phyloP scores from a whole-genome alignment of 2,329 filamentous ascomycete genomes.

The Colletotrichum brevisporum region DNA sequence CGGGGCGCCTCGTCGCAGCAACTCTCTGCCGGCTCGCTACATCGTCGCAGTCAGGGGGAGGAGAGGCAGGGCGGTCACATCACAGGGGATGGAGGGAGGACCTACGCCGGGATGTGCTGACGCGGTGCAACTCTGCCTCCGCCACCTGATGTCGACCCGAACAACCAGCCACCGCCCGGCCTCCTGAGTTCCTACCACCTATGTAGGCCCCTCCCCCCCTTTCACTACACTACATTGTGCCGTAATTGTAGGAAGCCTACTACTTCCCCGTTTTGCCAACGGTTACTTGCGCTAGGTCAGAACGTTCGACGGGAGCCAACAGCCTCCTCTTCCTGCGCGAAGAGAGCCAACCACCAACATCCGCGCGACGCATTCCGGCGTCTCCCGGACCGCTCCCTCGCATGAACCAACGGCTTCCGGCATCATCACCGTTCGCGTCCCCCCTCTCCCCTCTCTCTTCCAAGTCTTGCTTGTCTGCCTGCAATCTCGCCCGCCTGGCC shows the following conservation, averaged over 20 bases:
- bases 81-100: not conserved
- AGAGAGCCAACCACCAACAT: not conserved
- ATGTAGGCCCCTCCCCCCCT: not conserved
- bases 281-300: conserved; percentile 4
- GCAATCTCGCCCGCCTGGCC: not conserved
- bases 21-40: not conserved
- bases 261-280: not conserved
- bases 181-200: not conserved
- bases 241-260: no score
- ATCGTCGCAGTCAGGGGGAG: not conserved
- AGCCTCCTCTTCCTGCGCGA: not conserved
- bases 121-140: conserved; percentile 5
- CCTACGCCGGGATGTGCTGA: conserved; percentile 6
- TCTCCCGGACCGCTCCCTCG: conserved; percentile 13
- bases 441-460: not conserved
- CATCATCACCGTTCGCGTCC: conserved; percentile 18
- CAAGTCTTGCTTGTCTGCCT: not conserved
- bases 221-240: not conserved
- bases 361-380: conserved; percentile 1
- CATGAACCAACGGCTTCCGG: conserved; percentile 25
- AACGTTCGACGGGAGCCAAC: not conserved
- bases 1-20: no score
- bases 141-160: conserved; percentile 7
- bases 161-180: not conserved
- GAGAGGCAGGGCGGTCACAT: not conserved